Base-by-base conservation (phyloP, 768 basidiomycete species). In the Austroboletus festivus region DNA sequence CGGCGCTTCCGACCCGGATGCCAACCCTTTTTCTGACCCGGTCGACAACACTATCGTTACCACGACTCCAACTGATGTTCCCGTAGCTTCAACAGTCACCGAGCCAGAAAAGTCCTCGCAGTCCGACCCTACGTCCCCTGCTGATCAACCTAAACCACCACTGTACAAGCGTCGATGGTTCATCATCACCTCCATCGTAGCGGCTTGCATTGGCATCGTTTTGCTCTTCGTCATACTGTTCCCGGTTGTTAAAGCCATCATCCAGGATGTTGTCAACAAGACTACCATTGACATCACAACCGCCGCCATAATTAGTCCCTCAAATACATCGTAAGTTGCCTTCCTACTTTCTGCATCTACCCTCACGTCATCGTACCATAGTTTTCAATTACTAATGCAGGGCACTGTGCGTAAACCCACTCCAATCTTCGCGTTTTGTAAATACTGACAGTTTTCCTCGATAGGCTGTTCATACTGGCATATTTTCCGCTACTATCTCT, bases 201-300 rank as follows among this genome's bases (percentile, higher is more conserved):
- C 72, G 4, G 64, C 74, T 16, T 73, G 77, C 5, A 57, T 86
- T 15, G 78, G 70, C 30, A 84, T 88, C 45, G 81, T 74, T 15
- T 60, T 86, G 31, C 64, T 87, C 18, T 88, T 87, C 65, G 77
- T 87, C 51, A 40, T 86, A 11, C 64, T 88, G 20, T 87, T 79
- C 62, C 85, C 85, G 6, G 81, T 87, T 47, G 71, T 87, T 47
- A 75, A 68, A 42, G 84, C 84, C 38, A 83, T 86, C 53, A 74
- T 78, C 18, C 83, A 85, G 53, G 73, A 81, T 35, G 77, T 87
- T 34, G 75, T 87, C 15, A 79, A 85, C 48, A 71, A 72, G 31
- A 67, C 78, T 28, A 72, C 71, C 19, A 68, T 88, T 28, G 71
- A 81, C 47, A 70, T 88, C 38, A 69, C 81, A 22, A 60, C 59